phyloP scores from a whole-genome alignment of 306 rosid species.

The Oemleria cerasiformis region DNA sequence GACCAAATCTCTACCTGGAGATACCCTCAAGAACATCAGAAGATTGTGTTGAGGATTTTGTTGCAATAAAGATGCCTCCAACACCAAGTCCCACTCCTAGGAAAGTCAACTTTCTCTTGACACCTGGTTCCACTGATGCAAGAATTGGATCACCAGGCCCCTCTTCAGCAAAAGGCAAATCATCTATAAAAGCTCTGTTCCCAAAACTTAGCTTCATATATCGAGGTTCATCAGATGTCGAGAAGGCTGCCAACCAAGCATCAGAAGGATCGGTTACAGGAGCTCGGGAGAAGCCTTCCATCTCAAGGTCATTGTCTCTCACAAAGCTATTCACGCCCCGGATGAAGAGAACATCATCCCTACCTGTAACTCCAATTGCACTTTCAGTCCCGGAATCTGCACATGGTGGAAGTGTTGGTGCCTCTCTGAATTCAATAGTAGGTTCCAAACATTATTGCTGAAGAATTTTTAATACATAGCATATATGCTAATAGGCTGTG shows the following conservation, averaged over 20 bases:
- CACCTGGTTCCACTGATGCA: slow-evolving; percentile 57
- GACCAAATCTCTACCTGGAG: slow-evolving; percentile 56
- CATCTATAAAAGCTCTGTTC: slow-evolving; percentile 59
- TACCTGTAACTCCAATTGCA: slow-evolving; percentile 75
- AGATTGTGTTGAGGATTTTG: slow-evolving; percentile 48
- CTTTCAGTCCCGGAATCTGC: slow-evolving; percentile 49
- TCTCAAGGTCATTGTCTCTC: slow-evolving; percentile 70
- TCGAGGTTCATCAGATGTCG: slow-evolving; percentile 60
- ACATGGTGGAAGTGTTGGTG: slow-evolving; percentile 50
- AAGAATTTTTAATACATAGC: neutral
- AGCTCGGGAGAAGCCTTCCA: slow-evolving; percentile 52
- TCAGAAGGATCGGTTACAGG: slow-evolving; percentile 52
- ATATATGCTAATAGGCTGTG: slow-evolving; percentile 11
- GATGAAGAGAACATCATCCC: slow-evolving; percentile 79
- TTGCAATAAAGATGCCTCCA: slow-evolving; percentile 58
- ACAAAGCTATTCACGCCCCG: slow-evolving; percentile 65
- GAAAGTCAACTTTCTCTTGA: slow-evolving; percentile 44
- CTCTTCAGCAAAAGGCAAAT: slow-evolving; percentile 55
- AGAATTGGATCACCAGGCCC: slow-evolving; percentile 50
- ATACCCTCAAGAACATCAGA: slow-evolving; percentile 58
- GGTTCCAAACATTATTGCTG: slow-evolving; percentile 28
- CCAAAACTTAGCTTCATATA: slow-evolving; percentile 72
- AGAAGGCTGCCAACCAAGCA: slow-evolving; percentile 40
- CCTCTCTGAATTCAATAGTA: slow-evolving; percentile 51
- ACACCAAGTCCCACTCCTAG: slow-evolving; percentile 76